phyloP scores from a whole-genome alignment of 306 rosid species.

The Nissolia schottii region DNA sequence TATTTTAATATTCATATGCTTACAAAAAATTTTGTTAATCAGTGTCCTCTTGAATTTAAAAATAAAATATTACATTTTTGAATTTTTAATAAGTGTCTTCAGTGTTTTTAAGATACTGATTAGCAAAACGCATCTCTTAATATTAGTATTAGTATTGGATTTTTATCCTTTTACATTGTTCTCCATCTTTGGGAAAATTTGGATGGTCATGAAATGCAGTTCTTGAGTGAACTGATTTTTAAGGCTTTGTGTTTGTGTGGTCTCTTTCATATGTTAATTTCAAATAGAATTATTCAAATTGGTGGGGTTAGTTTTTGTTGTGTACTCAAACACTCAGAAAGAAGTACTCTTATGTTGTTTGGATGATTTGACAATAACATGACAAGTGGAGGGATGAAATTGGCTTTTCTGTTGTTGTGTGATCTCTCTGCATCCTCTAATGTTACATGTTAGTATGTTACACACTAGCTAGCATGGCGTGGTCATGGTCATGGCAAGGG shows the following conservation, averaged over 20 bases:
- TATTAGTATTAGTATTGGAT: background rate
- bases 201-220: too few species aligned
- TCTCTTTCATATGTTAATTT: conserved; percentile 14
- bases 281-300: background rate
- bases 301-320: background rate
- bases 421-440: too few species aligned
- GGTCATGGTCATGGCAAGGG: too few species aligned
- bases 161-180: background rate
- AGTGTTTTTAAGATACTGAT: too few species aligned
- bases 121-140: background rate
- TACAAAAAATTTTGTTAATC: too few species aligned
- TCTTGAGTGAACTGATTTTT: background rate
- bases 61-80: too few species aligned
- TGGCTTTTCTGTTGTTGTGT: too few species aligned
- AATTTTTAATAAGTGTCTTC: too few species aligned
- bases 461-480: too few species aligned
- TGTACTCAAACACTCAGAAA: background rate
- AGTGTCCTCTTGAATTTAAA: too few species aligned
- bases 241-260: conserved; percentile 9
- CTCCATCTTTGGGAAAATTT: background rate
- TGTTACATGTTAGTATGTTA: too few species aligned
- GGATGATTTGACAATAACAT: background rate
- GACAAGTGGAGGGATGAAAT: background rate
- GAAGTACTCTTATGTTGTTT: background rate
- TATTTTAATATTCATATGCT: too few species aligned